Percentiles rank a stretch among this genome's conserved stretches.
Conservation (phyloP, 192 early-diverging fungal genomes). For the Kickxella alabastrina region DNA sequence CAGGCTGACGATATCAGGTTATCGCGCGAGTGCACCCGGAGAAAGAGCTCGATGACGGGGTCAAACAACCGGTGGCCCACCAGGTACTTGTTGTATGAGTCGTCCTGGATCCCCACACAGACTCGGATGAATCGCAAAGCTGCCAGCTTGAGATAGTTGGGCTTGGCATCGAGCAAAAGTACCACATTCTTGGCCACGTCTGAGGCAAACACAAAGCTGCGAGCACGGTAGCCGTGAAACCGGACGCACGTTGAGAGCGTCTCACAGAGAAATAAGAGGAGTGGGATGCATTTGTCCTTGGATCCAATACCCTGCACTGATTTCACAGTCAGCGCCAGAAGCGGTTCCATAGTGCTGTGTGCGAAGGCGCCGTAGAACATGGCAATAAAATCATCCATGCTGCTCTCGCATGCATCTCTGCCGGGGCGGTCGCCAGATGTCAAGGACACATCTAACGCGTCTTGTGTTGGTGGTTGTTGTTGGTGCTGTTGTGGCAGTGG, state of each 20-base stretch:
- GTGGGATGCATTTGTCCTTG: neutral
- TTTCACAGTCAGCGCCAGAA: slow-evolving; percentile 51
- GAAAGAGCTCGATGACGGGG: slow-evolving; percentile 60
- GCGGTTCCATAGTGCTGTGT: slow-evolving; percentile 58
- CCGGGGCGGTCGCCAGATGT: slow-evolving; percentile 8
- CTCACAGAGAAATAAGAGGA: slow-evolving; percentile 59
- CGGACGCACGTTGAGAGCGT: slow-evolving; percentile 69
- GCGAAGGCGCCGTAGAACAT: slow-evolving; percentile 74
- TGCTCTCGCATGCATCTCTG: slow-evolving; percentile 30
- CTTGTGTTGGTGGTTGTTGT: neutral
- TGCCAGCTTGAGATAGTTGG: slow-evolving; percentile 68
- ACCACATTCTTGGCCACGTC: slow-evolving; percentile 59
- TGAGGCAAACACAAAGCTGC: slow-evolving; percentile 69
- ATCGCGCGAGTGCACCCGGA: slow-evolving; percentile 62
- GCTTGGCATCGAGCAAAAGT: slow-evolving; percentile 62
- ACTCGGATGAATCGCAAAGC: slow-evolving; percentile 76
- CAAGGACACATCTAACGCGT: slow-evolving; percentile 3
- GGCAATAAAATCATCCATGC: slow-evolving; percentile 71
- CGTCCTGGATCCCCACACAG: slow-evolving; percentile 75
- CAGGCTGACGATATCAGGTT: slow-evolving; percentile 89
- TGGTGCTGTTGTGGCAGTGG: neutral
- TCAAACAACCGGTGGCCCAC: slow-evolving; percentile 71
- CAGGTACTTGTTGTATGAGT: slow-evolving; percentile 76
- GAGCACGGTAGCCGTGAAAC: slow-evolving; percentile 71
- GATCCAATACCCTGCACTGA: slow-evolving; percentile 21